phyloP scores from a whole-genome alignment of 805 yeast species.

The Maudiozyma barnettii region DNA sequence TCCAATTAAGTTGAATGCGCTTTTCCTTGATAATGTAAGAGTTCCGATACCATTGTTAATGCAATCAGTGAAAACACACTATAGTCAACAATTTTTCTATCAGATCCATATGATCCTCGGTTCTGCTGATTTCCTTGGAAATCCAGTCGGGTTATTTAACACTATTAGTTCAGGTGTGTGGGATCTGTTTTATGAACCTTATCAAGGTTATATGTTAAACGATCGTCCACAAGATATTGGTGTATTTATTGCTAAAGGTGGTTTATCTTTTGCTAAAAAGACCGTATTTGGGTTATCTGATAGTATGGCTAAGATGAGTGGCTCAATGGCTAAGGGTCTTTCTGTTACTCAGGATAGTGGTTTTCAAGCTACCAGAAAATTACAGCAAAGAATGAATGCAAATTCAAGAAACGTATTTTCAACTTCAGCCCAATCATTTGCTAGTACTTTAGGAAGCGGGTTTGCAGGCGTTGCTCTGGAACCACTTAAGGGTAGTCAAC shows the following conservation, averaged over 20 bases:
- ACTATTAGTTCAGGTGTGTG: constrained; percentile 89
- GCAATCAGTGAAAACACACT: constrained; percentile 70
- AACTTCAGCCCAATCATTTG: constrained; percentile 79
- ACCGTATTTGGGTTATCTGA: constrained; percentile 93
- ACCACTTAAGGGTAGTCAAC: constrained; percentile 82
- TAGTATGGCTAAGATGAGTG: constrained; percentile 85
- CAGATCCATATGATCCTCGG: constrained; percentile 91
- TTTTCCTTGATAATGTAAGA: constrained; percentile 79
- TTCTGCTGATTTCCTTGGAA: constrained; percentile 92
- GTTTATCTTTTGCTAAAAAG: constrained; percentile 85
- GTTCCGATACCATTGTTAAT: constrained; percentile 70
- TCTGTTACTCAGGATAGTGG: constrained; percentile 79
- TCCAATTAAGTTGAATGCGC: constrained; percentile 79
- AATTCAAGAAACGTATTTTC: constrained; percentile 81
- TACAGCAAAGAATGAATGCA: constrained; percentile 63
- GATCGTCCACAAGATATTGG: constrained; percentile 96
- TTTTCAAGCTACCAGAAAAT: constrained; percentile 74
- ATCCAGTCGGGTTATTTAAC: constrained; percentile 94
- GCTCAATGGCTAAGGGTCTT: constrained; percentile 88
- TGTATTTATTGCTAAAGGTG: constrained; percentile 92
- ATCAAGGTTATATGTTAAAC: constrained; percentile 86
- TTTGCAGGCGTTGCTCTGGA: constrained; percentile 82
- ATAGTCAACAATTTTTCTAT: constrained; percentile 83
- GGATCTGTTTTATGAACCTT: constrained; percentile 96
- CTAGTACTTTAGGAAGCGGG: constrained; percentile 82